phyloP scores from a whole-genome alignment of 2,329 filamentous ascomycete genomes.

The Corynespora cassiicola region DNA sequence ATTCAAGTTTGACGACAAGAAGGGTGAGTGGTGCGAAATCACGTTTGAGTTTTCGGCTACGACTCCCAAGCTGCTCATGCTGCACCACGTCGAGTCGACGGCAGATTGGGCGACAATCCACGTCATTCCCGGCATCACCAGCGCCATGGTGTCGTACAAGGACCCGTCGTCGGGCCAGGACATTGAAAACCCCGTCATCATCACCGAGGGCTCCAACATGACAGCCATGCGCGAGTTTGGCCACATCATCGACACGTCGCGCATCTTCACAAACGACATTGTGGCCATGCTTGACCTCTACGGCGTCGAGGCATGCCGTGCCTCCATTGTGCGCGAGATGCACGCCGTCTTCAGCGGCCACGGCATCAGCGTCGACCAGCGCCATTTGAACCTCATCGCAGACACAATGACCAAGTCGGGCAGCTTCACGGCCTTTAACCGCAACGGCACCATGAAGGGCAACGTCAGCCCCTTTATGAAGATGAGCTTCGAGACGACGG shows the following conservation, averaged over 20 bases:
- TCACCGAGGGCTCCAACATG: slow-evolving; percentile 87
- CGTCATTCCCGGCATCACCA: slow-evolving; percentile 78
- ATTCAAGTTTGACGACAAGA: slow-evolving; percentile 80
- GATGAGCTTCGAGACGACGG: slow-evolving; percentile 99
- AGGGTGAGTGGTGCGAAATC: slow-evolving; percentile 78
- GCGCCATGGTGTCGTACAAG: slow-evolving; percentile 69
- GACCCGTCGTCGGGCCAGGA: slow-evolving; percentile 58
- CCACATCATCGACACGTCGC: slow-evolving; percentile 84
- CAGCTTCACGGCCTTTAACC: slow-evolving; percentile 88
- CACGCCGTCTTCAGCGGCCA: slow-evolving; percentile 85
- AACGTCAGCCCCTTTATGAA: slow-evolving; percentile 94
- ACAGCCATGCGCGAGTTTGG: slow-evolving; percentile 88
- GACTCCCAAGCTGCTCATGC: slow-evolving; percentile 90
- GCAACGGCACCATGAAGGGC: slow-evolving; percentile 83
- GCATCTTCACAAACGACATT: slow-evolving; percentile 91
- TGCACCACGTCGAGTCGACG: slow-evolving; percentile 85
- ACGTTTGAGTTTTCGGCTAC: slow-evolving; percentile 81
- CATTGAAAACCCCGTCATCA: slow-evolving; percentile 58
- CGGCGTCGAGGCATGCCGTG: slow-evolving; percentile 91
- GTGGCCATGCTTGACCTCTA: slow-evolving; percentile 83
- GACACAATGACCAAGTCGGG: slow-evolving; percentile 98
- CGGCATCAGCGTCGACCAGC: slow-evolving; percentile 88
- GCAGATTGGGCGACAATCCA: slow-evolving; percentile 83
- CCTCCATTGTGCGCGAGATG: slow-evolving; percentile 86
- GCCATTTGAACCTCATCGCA: slow-evolving; percentile 93